Base-by-base conservation (phyloP, 2,329 filamentous ascomycete species). In the Pseudogymnoascus sp. region DNA sequence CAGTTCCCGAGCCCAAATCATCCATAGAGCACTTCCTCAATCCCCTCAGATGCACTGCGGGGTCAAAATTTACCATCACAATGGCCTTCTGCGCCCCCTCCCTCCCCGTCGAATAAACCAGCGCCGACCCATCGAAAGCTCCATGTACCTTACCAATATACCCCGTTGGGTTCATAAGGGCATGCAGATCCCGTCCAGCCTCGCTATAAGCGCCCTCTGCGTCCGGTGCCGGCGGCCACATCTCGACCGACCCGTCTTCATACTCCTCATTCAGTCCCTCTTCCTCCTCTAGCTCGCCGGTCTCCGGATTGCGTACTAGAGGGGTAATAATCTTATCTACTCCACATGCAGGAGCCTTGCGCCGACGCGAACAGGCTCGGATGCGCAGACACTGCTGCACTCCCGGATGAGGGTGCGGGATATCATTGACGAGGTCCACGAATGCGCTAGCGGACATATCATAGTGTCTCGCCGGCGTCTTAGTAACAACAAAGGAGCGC, bases 401-500 rank as follows among this genome's bases (percentile, higher is more conserved):
- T 50, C 72, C 72, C 13, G 72, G 69, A 19, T 72, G 67, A 33
- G 72, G 76, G 63, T 74, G 76, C 2, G 71, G 59, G 2, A 79
- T 73, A 65, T 83, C 79, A 65, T 86, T 78, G 5, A 87, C 80
- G 0, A 89, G 71, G 67, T 89, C 86, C 4, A 88, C 62, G 68
- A 84, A 88, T 0, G 84, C 78, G 21, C 76, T 77, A 65, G 79
- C 80, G 1, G 78, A 75, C 11, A 77, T 71, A 61, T 82, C 78
- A 70, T 89, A 89, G 2, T 79, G 77, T 24, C 82, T 78, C 50
- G 85, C 73, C 47, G 81, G 80, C 10, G 81, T 85, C 62, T 81
- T 79, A 38, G 79, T 77, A 8, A 85, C 75, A 5, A 82, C 81
- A 60, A 82, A 81, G 4, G 79, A 74, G 8, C 47, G 47, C 47